A percentile compares a stretch with the other conserved stretches of the same genome.
Conservation (phyloP, 2,329 filamentous ascomycete genomes). For the Aspergillus texensis region DNA sequence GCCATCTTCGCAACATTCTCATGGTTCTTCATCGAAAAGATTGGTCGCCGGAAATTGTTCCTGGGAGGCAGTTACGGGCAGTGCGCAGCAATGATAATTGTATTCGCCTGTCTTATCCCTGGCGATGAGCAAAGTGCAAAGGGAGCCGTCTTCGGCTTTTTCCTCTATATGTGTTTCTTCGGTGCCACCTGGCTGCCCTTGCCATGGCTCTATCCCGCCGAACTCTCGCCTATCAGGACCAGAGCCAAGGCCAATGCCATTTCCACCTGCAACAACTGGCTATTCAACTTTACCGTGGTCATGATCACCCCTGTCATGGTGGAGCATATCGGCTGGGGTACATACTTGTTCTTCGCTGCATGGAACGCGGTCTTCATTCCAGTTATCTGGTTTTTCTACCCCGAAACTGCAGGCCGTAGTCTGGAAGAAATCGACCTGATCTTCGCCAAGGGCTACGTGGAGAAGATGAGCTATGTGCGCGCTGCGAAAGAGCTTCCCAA, state of each 20-base stretch:
- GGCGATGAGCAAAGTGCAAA: constrained; percentile 15
- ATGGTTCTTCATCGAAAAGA: constrained; percentile 21
- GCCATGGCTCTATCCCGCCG: constrained; percentile 55
- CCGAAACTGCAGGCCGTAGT: constrained; percentile 42
- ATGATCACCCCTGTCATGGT: constrained; percentile 46
- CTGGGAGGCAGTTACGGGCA: constrained; percentile 16
- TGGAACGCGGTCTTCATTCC: constrained; percentile 46
- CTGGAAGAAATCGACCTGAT: constrained; percentile 39
- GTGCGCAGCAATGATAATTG: constrained; percentile 18
- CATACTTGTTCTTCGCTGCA: constrained; percentile 37
- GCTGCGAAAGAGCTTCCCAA: constrained; percentile 13
- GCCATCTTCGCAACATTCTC: constrained; percentile 21
- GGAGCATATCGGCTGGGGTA: constrained; percentile 32
- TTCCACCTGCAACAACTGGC: constrained; percentile 52
- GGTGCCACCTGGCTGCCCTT: constrained; percentile 55
- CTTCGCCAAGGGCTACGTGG: constrained; percentile 32
- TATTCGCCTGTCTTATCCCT: constrained; percentile 17
- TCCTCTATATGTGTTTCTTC: constrained; percentile 25
- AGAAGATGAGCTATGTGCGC: constrained; percentile 17
- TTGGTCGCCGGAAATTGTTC: constrained; percentile 19
- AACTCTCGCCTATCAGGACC: constrained; percentile 50
- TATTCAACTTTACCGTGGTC: constrained; percentile 54
- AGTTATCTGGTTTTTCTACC: constrained; percentile 53
- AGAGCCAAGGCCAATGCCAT: constrained; percentile 54
- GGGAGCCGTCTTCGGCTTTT: constrained; percentile 22